Base-by-base conservation (phyloP, 2,329 filamentous ascomycete genomes). In the Lanzia echinophila region DNA sequence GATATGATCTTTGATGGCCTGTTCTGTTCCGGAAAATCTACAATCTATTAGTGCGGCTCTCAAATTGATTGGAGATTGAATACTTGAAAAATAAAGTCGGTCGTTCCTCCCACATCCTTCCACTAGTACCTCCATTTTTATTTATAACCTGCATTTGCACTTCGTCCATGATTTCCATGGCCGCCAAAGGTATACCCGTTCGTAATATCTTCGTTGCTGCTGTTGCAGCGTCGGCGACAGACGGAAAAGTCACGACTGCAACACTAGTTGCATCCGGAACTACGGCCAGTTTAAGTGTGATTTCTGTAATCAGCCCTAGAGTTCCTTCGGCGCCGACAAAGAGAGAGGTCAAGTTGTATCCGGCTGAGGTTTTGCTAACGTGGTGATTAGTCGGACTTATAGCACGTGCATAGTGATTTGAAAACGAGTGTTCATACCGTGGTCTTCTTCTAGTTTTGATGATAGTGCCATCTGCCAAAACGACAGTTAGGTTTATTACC, bases 251-350 rank as follows among this genome's bases (percentile, higher is more conserved):
- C 6, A 87, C 87, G 2, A 91, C 86, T 0, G 87, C 88, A 0
- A 92, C 87, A 5, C 84, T 86, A 22, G 82, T 83, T 50, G 87
- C 79, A 61, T 90, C 81, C 0, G 88, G 88, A 7, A 90, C 76
- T 1, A 88, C 82, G 1, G 88, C 79, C 3, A 94, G 75, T 65
- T 92, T 92, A 39, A 94, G 75, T 0, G 88, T 91, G n/a, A 86
- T 84, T 73, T 94, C 88, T 0, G 88, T 94, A 3, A 92, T 84
- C 10, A 94, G 73, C 0, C 88, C 88, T 2, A 94, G 71, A 0
- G 88, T 94, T 1, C 88, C 88, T 68, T 94, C 88, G 0, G 86
- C 88, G 1, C 88, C 88, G 22, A 92, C 81, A 64, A 94, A 91
- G 2, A 92, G 71, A 6, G 82, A 77, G 34, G 87, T 94, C 45